A percentile compares a stretch with the other conserved stretches of the same genome.
phyloP scores from a whole-genome alignment of 1,139 yeast genomes.

The Candida buenavistaensis region DNA sequence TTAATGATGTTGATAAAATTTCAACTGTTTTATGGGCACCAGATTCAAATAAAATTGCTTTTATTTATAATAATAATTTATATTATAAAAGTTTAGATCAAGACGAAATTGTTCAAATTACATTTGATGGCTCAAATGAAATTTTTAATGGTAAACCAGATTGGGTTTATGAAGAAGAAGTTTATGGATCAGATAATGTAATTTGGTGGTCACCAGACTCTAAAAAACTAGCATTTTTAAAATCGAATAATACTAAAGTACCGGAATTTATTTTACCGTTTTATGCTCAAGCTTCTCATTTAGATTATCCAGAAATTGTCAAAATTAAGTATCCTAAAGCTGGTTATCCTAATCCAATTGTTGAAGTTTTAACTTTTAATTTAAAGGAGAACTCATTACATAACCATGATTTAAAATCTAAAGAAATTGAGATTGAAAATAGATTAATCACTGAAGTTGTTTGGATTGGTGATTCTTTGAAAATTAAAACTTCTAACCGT shows the following conservation, averaged over 20 bases:
- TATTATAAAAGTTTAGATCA: conserved; percentile 32
- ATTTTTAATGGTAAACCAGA: conserved; percentile 89
- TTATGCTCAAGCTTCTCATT: conserved; percentile 44
- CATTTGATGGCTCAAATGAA: conserved; percentile 64
- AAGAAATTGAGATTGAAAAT: conserved; percentile 20
- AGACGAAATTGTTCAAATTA: conserved; percentile 41
- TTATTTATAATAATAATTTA: conserved; percentile 64
- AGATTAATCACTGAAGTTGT: conserved; percentile 43
- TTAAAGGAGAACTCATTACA: conserved; percentile 17
- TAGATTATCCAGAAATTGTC: conserved; percentile 42
- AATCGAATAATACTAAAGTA: conserved; percentile 52
- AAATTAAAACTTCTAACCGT: conserved; percentile 45
- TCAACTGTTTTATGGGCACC: conserved; percentile 79
- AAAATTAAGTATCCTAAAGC: conserved; percentile 48
- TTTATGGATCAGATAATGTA: conserved; percentile 48
- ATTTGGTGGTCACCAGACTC: conserved; percentile 64
- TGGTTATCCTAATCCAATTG: conserved; percentile 44
- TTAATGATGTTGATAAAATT: conserved; percentile 23
- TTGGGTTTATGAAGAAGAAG: conserved; percentile 97
- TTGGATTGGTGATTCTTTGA: conserved; percentile 40
- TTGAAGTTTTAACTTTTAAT: conserved; percentile 40
- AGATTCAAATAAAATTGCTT: conserved; percentile 61
- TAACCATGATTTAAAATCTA: conserved; percentile 23
- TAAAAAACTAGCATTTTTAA: conserved; percentile 45
- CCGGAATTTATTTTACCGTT: conserved; percentile 55